A percentile compares a stretch with the other conserved stretches of the same genome.
Conservation (phyloP, 352 stramenopile genomes). For the Phytopythium chamaehyphon region DNA sequence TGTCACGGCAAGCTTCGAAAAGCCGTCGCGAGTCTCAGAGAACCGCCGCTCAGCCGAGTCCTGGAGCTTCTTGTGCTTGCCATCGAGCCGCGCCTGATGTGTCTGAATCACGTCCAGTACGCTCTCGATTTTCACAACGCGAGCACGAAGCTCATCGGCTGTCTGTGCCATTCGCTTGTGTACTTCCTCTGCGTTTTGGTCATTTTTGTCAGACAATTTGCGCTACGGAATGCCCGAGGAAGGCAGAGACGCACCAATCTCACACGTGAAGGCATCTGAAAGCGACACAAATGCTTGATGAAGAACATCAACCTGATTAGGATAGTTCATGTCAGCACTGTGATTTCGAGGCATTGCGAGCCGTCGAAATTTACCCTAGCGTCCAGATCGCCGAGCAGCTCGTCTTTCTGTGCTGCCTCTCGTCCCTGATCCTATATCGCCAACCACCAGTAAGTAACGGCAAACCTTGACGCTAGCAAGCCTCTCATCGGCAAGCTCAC, state of each 20-base stretch:
- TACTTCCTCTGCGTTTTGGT: slow-evolving; percentile 37
- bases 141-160: slow-evolving; percentile 21
- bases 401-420: slow-evolving; percentile 44
- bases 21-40: slow-evolving; percentile 34
- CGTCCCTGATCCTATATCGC: slow-evolving; percentile 30
- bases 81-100: slow-evolving; percentile 29
- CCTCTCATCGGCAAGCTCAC: slow-evolving; percentile 7
- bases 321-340: neutral
- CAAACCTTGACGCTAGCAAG: neutral
- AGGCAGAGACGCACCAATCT: slow-evolving; percentile 25
- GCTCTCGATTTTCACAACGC: slow-evolving; percentile 29
- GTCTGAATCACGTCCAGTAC: slow-evolving; percentile 26
- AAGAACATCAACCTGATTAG: slow-evolving; percentile 32
- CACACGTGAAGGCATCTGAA: slow-evolving; percentile 52
- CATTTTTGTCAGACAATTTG: too few species aligned
- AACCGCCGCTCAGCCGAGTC: slow-evolving; percentile 36
- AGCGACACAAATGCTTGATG: slow-evolving; percentile 54
- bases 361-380: slow-evolving; percentile 4
- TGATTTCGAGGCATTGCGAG: too few species aligned
- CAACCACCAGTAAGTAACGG: neutral
- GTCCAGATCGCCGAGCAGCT: slow-evolving; percentile 44
- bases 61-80: slow-evolving; percentile 33
- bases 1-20: slow-evolving; percentile 42
- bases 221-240: too few species aligned
- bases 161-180: slow-evolving; percentile 19